phyloP scores from a whole-genome alignment of 371 early-diverging fungal species.

The Capillidium heterosporum region DNA sequence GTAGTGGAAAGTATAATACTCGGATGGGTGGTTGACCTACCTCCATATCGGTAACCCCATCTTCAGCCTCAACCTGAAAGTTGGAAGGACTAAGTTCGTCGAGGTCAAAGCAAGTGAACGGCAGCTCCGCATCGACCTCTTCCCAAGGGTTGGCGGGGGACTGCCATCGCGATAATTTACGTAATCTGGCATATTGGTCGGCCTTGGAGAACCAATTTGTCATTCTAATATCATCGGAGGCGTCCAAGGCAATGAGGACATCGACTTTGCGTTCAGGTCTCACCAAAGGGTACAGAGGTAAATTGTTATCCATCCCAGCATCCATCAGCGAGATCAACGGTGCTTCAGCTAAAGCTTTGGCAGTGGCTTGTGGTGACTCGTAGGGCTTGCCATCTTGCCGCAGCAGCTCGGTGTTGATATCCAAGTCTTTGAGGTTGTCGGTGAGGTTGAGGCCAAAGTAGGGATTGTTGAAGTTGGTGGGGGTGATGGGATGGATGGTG shows the following conservation, averaged over 20 bases:
- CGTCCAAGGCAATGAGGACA: slow-evolving; percentile 42
- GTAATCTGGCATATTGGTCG: slow-evolving; percentile 10
- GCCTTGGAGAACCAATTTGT: slow-evolving; percentile 2
- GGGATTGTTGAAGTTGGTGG: slow-evolving; percentile 27
- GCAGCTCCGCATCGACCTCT: not conserved
- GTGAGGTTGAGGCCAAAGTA: slow-evolving; percentile 13
- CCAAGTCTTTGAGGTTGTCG: not conserved
- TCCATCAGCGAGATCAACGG: slow-evolving; percentile 33
- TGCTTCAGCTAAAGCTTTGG: too few species aligned
- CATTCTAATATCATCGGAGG: slow-evolving; percentile 13
- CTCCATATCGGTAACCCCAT: not conserved
- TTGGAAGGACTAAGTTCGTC: too few species aligned
- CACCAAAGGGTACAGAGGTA: slow-evolving; percentile 48
- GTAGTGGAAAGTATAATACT: not conserved
- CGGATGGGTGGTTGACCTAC: not conserved
- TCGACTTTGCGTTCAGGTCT: slow-evolving; percentile 43
- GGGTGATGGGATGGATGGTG: slow-evolving; percentile 3
- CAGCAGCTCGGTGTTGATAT: slow-evolving; percentile 23
- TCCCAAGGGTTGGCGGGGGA: not conserved
- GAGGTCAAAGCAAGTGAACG: too few species aligned
- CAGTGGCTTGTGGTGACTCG: too few species aligned
- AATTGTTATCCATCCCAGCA: slow-evolving; percentile 57
- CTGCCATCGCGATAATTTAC: not conserved
- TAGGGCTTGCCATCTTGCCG: too few species aligned
- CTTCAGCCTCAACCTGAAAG: not conserved